Conservation (phyloP, 2,329 filamentous ascomycete genomes). For the Diaporthe amygdali region DNA sequence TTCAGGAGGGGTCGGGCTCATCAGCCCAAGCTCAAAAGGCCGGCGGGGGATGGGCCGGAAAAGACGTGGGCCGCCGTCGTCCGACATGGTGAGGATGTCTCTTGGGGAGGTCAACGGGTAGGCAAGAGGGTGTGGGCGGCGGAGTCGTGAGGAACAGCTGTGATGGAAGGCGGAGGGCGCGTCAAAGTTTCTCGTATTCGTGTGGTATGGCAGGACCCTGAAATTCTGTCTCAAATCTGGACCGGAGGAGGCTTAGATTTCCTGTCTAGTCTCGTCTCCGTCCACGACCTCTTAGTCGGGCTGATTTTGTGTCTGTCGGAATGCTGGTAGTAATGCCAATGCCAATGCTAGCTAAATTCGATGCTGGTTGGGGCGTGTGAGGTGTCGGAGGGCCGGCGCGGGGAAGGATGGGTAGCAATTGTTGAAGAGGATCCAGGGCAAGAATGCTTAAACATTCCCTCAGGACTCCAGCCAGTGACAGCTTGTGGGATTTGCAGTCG, state of each 20-base stretch:
- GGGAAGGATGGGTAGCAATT: not conserved
- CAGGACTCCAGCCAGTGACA: not conserved
- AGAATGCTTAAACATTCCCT: not conserved
- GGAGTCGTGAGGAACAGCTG: not conserved
- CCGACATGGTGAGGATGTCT: conserved; percentile 37
- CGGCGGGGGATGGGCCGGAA: conserved; percentile 75
- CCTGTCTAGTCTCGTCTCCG: not conserved
- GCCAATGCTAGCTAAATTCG: not conserved
- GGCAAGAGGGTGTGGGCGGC: not conserved
- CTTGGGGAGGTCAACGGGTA: not conserved
- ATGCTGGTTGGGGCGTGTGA: not conserved
- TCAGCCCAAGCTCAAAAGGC: conserved; percentile 67
- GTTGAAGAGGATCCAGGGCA: not conserved
- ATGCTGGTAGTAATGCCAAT: not conserved
- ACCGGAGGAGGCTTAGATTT: not conserved
- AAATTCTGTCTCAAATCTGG: not conserved
- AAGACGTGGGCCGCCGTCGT: conserved; percentile 56
- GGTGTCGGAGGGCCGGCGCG: not conserved
- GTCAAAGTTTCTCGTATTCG: not conserved
- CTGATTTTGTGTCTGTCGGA: not conserved
- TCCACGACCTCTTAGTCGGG: not conserved
- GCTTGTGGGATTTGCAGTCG: not conserved
- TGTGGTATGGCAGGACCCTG: not conserved
- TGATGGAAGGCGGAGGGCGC: conserved; percentile 9
- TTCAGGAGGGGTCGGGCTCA: conserved; percentile 50